Base-by-base conservation (phyloP, 2,329 filamentous ascomycete genomes). In the Colletotrichum chlorophyti region DNA sequence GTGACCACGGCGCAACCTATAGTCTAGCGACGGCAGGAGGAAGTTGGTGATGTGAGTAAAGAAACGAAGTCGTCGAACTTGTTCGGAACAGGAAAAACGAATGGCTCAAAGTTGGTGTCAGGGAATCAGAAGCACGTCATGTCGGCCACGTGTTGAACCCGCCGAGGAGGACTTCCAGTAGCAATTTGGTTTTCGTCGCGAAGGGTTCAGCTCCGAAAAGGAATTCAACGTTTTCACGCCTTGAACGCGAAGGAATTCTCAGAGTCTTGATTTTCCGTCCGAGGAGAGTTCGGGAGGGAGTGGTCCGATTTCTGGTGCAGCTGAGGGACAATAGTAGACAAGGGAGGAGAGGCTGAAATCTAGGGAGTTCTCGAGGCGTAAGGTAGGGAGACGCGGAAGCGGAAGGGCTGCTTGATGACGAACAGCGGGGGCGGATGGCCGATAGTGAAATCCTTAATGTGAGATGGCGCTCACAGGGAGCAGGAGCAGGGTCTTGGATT, bases 71-170 rank as follows among this genome's bases (percentile, higher is more conserved):
- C 45, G 19, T 46, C 23, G 43, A 54, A 27, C 24, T 37, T 31
- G 31, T 29, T n/a, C 23, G 35, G 17, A 26, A 27, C 47, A 17
- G 52, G 31, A 19, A 54, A 35, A 47, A 41, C n/a, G 21, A 24
- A 47, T 53, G 21, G 48, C 15, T 60, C 34, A 9, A 32, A 26
- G 43, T 50, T 26, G 38, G 23, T 34, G 27, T 17, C 27, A 53
- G 32, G 32, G n/a, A n/a, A n/a, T 60, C 41, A 60, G 24, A 10
- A 29, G 34, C 53, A 29, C 46, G 40, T 52, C 60, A 57, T 40
- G 17, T 42, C 50, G 45, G 34, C 24, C 24, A 45, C 24, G 52
- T 27, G 38, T 49, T 52, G 57, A 57, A 62, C 57, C 55, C 35
- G 50, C 50, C 41, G 31, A 61, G 46, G 38, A 26, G 17, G 40